Evolutionary conservation across 495 filamentous ascomycete species (phyloP).

Genomic region (Aspergillus biplanus): DNA sequence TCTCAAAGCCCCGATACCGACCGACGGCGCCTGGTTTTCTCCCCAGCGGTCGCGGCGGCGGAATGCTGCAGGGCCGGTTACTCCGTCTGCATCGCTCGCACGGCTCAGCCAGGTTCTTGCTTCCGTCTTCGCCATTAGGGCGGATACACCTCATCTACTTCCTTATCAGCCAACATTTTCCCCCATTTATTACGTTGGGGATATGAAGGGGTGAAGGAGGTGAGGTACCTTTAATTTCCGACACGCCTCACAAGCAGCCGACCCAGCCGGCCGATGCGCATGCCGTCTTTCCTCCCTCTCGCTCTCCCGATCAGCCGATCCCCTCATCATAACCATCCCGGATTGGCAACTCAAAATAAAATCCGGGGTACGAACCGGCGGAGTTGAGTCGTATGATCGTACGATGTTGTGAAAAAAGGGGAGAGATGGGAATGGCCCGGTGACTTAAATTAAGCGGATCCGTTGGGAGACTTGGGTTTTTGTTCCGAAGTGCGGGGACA

Average conservation of each 20-base stretch:
- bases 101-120: slow-evolving; percentile 7
- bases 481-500: too few species aligned
- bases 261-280: not conserved
- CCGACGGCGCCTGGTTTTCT: slow-evolving; percentile 28
- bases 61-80: slow-evolving; percentile 28
- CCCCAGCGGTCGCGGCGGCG: slow-evolving; percentile 28
- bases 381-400: too few species aligned
- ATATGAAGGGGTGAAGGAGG: not conserved
- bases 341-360: too few species aligned
- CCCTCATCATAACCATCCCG: too few species aligned
- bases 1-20: slow-evolving; percentile 32
- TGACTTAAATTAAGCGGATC: too few species aligned
- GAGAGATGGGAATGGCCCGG: too few species aligned
- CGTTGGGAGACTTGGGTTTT: too few species aligned
- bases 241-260: slow-evolving; percentile 16
- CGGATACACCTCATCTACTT: slow-evolving; percentile 33
- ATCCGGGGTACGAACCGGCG: too few species aligned
- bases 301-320: too few species aligned
- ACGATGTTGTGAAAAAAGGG: too few species aligned
- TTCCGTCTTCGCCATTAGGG: not conserved
- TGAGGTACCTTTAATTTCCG: slow-evolving; percentile 11
- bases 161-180: not conserved
- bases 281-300: not conserved
- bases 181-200: too few species aligned
- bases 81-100: slow-evolving; percentile 30